Percentiles rank a stretch among this genome's conserved stretches.
Evolutionary conservation across 345 rosid species (phyloP).

Genomic region (Linum trigynum): DNA sequence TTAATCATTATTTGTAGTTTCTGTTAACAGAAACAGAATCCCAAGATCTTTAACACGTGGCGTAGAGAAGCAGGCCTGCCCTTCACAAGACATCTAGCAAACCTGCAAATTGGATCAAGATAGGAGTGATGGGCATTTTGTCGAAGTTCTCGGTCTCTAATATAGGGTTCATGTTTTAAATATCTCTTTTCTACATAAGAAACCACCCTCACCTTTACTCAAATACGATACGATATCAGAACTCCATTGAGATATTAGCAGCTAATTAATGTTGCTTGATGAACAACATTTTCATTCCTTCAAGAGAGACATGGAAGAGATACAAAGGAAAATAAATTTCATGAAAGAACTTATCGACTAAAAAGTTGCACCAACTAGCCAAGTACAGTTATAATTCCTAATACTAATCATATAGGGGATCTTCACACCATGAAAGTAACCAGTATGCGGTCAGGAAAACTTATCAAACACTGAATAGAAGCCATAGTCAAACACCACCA

Average conservation of each 20-base stretch:
- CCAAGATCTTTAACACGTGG: slow-evolving; percentile 42
- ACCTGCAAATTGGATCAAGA: slow-evolving; percentile 90
- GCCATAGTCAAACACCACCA: neutral
- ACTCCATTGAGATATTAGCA: slow-evolving; percentile 45
- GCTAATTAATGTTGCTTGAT: slow-evolving; percentile 43
- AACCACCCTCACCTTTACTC: slow-evolving; percentile 48
- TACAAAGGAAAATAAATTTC: slow-evolving; percentile 24
- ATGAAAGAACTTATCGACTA: slow-evolving; percentile 21
- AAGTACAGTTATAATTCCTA: too few species aligned
- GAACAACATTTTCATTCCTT: slow-evolving; percentile 53
- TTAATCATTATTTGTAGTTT: slow-evolving; percentile 19
- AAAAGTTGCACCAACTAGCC: slow-evolving; percentile 12
- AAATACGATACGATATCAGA: slow-evolving; percentile 33
- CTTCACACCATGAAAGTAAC: neutral
- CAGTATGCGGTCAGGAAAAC: neutral
- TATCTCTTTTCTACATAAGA: slow-evolving; percentile 25
- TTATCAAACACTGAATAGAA: neutral
- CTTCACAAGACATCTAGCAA: slow-evolving; percentile 57
- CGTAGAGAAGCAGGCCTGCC: slow-evolving; percentile 53
- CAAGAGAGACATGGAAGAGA: slow-evolving; percentile 47
- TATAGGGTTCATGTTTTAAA: slow-evolving; percentile 28
- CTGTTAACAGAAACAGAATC: slow-evolving; percentile 58
- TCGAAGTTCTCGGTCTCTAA: slow-evolving; percentile 34
- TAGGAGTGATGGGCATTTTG: slow-evolving; percentile 64
- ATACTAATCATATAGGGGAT: too few species aligned